These are phyloP conservation scores for Monascus ruber DNA, from an alignment of 2,329 filamentous ascomycete genomes.

Conservation along the genomic window DNA sequence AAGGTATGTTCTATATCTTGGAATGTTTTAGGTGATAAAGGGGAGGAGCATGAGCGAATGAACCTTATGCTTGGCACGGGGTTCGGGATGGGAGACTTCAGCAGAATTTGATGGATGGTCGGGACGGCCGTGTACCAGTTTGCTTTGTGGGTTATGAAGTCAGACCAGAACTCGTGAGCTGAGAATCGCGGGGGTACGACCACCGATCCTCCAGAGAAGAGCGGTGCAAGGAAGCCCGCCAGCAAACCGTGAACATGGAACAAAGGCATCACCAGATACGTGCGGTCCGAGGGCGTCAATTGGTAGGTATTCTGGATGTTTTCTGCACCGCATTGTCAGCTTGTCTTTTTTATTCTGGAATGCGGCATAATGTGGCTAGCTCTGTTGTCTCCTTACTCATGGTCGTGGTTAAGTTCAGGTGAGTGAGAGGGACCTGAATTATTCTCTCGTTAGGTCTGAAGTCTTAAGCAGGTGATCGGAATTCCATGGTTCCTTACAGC, in stretches of 20 bases:
- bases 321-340: conserved; percentile 27
- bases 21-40: conserved; percentile 70
- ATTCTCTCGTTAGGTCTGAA: neutral
- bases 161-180: conserved; percentile 68
- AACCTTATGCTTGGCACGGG: conserved; percentile 67
- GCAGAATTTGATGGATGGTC: conserved; percentile 80
- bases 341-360: neutral
- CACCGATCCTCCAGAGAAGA: conserved; percentile 65
- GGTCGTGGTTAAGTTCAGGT: conserved; percentile 67
- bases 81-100: conserved; percentile 58
- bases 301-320: conserved; percentile 73
- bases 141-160: conserved; percentile 61
- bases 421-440: conserved; percentile 58
- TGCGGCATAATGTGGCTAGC: neutral
- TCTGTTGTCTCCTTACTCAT: conserved; percentile 48
- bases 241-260: conserved; percentile 87
- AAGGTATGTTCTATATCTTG: conserved; percentile 66
- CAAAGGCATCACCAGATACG: conserved; percentile 79
- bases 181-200: conserved; percentile 72
- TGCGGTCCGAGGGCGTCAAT: conserved; percentile 59
- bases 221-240: conserved; percentile 67
- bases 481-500: conserved; percentile 42
- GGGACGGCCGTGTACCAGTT: conserved; percentile 94
- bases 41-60: conserved; percentile 78
- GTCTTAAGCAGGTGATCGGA: too few relatives aligned